Evolutionary conservation across 2,329 filamentous ascomycete species (phyloP).

Genomic region (Pseudogymnoascus verrucosus): DNA sequence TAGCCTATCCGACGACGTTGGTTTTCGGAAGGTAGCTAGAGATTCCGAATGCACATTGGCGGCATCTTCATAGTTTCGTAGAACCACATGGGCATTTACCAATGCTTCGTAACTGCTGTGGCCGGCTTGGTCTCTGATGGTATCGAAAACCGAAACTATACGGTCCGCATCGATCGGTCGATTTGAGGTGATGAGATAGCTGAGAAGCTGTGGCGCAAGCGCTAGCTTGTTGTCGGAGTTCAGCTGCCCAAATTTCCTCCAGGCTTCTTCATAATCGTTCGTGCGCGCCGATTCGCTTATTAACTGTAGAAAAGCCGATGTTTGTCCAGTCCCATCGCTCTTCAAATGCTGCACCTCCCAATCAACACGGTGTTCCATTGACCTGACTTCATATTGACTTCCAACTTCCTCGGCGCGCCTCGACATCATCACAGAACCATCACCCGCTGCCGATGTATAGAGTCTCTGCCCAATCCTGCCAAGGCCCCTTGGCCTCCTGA

Average conservation of each 20-base stretch:
- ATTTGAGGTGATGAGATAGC: constrained; percentile 33
- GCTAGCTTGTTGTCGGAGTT: constrained; percentile 15
- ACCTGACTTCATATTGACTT: constrained; percentile 13
- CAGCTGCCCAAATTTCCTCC: constrained; percentile 31
- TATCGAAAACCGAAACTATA: constrained; percentile 37
- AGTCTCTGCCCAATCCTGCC: constrained; percentile 24
- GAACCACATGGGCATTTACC: constrained; percentile 36
- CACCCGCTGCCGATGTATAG: constrained; percentile 27
- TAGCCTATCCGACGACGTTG: constrained; percentile 15
- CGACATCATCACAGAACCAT: constrained; percentile 1
- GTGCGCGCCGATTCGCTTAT: background rate
- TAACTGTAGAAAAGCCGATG: background rate
- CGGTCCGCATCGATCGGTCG: constrained; percentile 33
- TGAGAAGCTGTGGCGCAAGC: constrained; percentile 25
- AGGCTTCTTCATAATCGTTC: constrained; percentile 32
- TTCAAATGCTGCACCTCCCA: background rate
- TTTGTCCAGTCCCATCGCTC: background rate
- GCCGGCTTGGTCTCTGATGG: constrained; percentile 27
- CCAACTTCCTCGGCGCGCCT: constrained; percentile 9
- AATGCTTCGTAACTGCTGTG: constrained; percentile 37
- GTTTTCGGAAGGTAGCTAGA: background rate
- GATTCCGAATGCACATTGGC: constrained; percentile 19
- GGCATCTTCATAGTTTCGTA: constrained; percentile 32
- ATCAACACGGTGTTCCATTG: background rate
- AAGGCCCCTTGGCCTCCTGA: constrained; percentile 15